phyloP scores from a whole-genome alignment of 495 filamentous ascomycete species.

The Hyaloscypha hepaticicola region DNA sequence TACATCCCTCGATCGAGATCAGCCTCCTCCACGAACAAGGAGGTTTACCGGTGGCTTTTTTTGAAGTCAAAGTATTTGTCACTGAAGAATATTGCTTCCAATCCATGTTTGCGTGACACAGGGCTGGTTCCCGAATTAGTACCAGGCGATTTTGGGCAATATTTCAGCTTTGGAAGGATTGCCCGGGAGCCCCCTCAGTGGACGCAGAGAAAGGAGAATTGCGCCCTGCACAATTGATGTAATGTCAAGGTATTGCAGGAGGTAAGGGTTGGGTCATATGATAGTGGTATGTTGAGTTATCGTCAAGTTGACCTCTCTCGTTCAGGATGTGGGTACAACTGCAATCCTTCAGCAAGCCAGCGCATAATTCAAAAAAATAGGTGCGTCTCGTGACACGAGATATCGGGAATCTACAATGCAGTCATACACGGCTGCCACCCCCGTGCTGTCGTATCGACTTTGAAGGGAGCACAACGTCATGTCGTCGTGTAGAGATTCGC shows the following conservation, averaged over 20 bases:
- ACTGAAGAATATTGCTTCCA: not conserved
- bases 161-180: not conserved
- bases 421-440: not conserved
- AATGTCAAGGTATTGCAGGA: not conserved
- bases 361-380: not conserved
- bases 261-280: not conserved
- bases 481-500: not conserved
- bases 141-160: not conserved
- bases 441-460: not conserved
- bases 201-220: not conserved
- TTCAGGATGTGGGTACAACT: not conserved
- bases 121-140: not conserved
- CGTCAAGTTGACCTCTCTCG: not conserved
- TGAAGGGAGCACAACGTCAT: conserved; percentile 2
- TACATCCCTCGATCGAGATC: too few species aligned
- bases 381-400: conserved; percentile 18
- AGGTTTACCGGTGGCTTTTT: too few species aligned
- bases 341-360: not conserved
- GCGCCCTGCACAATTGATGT: not conserved
- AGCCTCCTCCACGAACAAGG: too few species aligned
- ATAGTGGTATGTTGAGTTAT: not conserved
- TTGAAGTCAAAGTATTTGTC: not conserved
- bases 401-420: conserved; percentile 1
- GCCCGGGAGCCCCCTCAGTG: not conserved
- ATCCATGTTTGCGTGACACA: not conserved